Evolutionary conservation across 768 basidiomycete genomes (phyloP).

Genomic region (Cyathus striatus): DNA sequence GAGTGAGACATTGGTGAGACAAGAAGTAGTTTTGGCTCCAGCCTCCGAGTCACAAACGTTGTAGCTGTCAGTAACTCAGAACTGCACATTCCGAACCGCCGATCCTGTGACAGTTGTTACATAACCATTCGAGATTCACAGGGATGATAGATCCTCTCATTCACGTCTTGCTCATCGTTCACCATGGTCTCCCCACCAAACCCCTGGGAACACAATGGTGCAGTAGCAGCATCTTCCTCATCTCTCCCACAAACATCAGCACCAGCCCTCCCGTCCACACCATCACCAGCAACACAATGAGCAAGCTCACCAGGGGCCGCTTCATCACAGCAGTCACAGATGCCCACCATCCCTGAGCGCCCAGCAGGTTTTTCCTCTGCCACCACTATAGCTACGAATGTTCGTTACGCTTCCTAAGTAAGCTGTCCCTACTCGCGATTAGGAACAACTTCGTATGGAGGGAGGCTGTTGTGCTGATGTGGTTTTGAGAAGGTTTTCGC

Average conservation of each 20-base stretch:
- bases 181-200: constrained; percentile 87
- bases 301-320: constrained; percentile 9
- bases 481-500: no score
- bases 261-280: constrained; percentile 14
- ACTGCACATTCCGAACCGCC: no score
- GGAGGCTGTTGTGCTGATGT: no score
- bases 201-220: constrained; percentile 75
- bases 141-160: no score
- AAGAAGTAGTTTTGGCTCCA: no score
- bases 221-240: constrained; percentile 25
- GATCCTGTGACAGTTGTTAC: no score
- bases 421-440: constrained; percentile 40
- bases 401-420: constrained; percentile 30
- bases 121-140: no score
- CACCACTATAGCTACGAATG: constrained; percentile 18
- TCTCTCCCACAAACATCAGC: constrained; percentile 18
- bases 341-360: constrained; percentile 53
- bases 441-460: constrained; percentile 13
- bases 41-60: no score
- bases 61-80: no score
- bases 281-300: no score
- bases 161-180: no score
- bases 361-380: constrained; percentile 47
- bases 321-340: constrained; percentile 6
- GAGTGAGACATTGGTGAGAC: no score